These are phyloP conservation scores for Boletus tylopilopsis DNA, from an alignment of 768 basidiomycete genomes.

Conservation along the genomic window DNA sequence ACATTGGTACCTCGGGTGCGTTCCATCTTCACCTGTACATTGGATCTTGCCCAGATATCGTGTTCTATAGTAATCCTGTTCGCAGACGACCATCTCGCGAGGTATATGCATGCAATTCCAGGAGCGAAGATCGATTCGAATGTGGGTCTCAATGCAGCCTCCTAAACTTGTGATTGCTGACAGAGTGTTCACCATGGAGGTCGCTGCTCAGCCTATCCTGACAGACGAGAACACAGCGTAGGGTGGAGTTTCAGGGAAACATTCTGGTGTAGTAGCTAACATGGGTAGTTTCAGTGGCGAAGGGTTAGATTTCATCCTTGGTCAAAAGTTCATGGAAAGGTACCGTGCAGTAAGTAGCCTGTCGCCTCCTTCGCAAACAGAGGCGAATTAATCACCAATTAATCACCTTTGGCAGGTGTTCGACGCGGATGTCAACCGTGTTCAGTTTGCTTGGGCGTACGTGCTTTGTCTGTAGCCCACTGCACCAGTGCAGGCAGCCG, in stretches of 20 bases:
- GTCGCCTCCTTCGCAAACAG: not conserved
- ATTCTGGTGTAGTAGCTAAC: constrained; percentile 4
- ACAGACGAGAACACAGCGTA: constrained; percentile 10
- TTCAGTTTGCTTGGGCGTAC: not conserved
- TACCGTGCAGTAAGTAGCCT: not conserved
- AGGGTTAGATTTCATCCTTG: not conserved
- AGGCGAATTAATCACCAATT: too few relatives aligned
- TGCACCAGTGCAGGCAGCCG: too few relatives aligned
- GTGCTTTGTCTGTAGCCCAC: too few relatives aligned
- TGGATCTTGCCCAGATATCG: not conserved
- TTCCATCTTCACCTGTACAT: not conserved
- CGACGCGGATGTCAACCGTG: not conserved
- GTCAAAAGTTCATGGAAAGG: not conserved
- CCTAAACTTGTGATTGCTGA: constrained; percentile 6
- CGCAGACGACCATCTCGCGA: constrained; percentile 15
- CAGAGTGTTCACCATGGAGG: constrained; percentile 11
- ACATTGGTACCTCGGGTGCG: constrained; percentile 25
- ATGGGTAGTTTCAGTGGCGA: not conserved
- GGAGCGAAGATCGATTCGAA: constrained; percentile 1
- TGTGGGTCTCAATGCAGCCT: not conserved
- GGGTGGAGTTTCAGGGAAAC: constrained; percentile 10
- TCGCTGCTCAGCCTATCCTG: constrained; percentile 17
- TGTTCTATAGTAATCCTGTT: constrained; percentile 16
- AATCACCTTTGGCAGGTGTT: not conserved
- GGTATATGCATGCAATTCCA: constrained; percentile 14